Evolutionary conservation across 768 basidiomycete species (phyloP), one percentile per base, ranked within the genome.

Genomic region (Hericium coralloides): DNA sequence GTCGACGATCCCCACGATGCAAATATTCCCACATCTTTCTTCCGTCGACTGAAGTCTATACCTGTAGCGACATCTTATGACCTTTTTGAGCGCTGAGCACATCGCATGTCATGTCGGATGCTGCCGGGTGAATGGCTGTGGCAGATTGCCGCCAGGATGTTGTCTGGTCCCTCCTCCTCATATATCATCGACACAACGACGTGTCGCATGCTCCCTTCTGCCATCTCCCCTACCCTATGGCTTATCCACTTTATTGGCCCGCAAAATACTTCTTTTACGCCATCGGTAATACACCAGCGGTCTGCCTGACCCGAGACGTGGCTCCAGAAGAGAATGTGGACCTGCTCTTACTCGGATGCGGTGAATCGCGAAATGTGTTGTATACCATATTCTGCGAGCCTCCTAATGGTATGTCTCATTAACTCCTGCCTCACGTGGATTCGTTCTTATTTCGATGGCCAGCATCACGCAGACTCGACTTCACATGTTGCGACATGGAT

Each of bases 201-300:
- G 31, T 8, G 31, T 31, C 7, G 31, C 31, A 31, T 9, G 31
- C 31, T 31, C 43, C 43, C 17, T 45, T 5, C 15, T 17, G 17
- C 43, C 43, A 14, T 15, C 20, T 45, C 43, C 12, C 15, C 15
- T 45, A 3, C n/a, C 8, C 31, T 31, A 79, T 82, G 79, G 67
- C 76, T 3, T 74, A 76, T 51, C 71, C 75, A 4, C 58, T 78
- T 3, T 59, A 68, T 17, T 79, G 74, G 73, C 76, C 73, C 5
- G 72, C 67, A 12, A 74, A 72, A 59, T 66, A 65, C 3, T 79
- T 73, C 58, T 84, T 82, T 68, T 84, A 83, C 65, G 76, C 82
- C 2, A 68, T 82, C n/a, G 83, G 84, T 36, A 83, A 83, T 62
- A 83, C 83, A 0, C 72, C 80, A 4, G 76, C 84, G 2, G 68